Evolutionary conservation across 176 grass and related monocot species (phyloP), one percentile per base, ranked within the genome.

Genomic region (Rhynchospora breviuscula): DNA sequence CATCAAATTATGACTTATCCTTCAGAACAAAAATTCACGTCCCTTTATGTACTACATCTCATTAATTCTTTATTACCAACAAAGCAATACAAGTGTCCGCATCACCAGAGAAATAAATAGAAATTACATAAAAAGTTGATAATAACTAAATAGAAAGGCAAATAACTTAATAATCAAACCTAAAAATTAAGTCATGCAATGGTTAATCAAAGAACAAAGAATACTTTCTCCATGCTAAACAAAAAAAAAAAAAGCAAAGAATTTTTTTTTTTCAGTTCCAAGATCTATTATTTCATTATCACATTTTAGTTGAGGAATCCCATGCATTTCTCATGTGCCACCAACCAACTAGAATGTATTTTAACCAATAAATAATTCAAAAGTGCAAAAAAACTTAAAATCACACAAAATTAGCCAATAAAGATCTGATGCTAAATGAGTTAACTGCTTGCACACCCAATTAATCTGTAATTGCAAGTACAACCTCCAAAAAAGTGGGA

Each of bases 281-380:
- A 82, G 63, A 82, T 82, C 63, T 40, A 67, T 68, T 54, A 54
- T 63, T 68, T 66, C 46, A 49, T 82, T 22, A 31, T 82, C 61
- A 82, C 46, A 66, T 44, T 82, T 82, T 33, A 82, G 44, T 67
- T 63, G 62, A 52, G 60, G 45, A 46, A 46, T n/a, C 80, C 51
- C 80, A 51, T 64, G 59, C 33, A 22, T 49, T 62, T 63, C 21
- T 64, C 79, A 64, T 81, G 79, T 45, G 63, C 9, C 29, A 81
- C 59, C 79, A 22, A 82, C 61, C 63, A 66, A 66, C 60, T 29
- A 22, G 7, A 45, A 63, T 63, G 15, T 43, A 40, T 18, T n/a
- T 23, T 61, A 81, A 12, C 54, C 54, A 63, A 29, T 8, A 1
- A 81, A 81, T 47, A 81, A 63, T 81, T 61, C 15, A 63, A 43